These are phyloP conservation scores for Pochonia chlamydosporia DNA, from an alignment of 2,329 filamentous ascomycete genomes.

Conservation along the genomic window DNA sequence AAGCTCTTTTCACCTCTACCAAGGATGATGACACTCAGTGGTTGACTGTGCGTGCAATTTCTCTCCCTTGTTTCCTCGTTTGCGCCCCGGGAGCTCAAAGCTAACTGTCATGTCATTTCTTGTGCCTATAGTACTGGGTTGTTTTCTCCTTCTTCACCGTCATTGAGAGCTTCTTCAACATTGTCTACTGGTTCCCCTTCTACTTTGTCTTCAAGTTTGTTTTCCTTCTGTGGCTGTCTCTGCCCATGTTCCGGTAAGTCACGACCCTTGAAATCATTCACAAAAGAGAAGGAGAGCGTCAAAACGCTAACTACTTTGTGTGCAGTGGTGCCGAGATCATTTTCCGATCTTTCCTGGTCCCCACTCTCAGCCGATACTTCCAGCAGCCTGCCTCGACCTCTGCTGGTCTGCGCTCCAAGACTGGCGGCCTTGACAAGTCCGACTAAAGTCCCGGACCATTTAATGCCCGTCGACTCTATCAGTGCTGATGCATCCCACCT, in stretches of 20 bases:
- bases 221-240: slow-evolving; percentile 94
- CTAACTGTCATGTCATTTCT: slow-evolving; percentile 9
- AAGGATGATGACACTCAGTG: slow-evolving; percentile 80
- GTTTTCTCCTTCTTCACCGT: slow-evolving; percentile 79
- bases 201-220: slow-evolving; percentile 99
- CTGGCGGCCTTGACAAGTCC: slow-evolving; percentile 67
- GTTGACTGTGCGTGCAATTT: slow-evolving; percentile 54
- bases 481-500: background rate
- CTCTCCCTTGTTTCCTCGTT: background rate
- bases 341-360: slow-evolving; percentile 93
- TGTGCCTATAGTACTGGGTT: slow-evolving; percentile 71
- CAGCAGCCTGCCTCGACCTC: slow-evolving; percentile 62
- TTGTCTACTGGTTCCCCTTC: slow-evolving; percentile 95
- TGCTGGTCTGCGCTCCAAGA: slow-evolving; percentile 83
- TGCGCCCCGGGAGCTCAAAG: background rate
- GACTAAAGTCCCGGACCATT: slow-evolving; percentile 41
- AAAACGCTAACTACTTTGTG: background rate
- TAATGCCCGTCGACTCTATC: slow-evolving; percentile 1
- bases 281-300: background rate
- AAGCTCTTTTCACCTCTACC: slow-evolving; percentile 65
- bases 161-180: slow-evolving; percentile 73
- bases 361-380: slow-evolving; percentile 92
- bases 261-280: no score
- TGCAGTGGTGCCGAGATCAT: slow-evolving; percentile 85
- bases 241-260: slow-evolving; percentile 84